phyloP scores from a whole-genome alignment of 1,284 basidiomycete genomes.

The Tilletia indica region DNA sequence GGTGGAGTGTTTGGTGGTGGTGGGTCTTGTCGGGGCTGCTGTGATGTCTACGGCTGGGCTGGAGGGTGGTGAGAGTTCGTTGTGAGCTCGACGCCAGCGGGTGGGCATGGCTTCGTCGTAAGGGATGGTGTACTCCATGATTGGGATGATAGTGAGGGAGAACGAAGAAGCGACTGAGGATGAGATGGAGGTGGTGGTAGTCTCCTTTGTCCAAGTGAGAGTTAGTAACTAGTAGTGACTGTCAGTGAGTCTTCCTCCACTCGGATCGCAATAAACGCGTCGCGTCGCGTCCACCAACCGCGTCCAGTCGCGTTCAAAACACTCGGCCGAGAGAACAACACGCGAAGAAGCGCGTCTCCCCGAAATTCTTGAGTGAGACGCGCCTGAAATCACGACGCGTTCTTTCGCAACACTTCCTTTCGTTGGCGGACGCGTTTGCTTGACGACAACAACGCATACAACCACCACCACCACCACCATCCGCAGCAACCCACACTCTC shows the following conservation, averaged over 20 bases:
- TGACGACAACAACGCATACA: neutral
- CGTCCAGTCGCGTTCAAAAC: neutral
- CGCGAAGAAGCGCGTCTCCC: neutral
- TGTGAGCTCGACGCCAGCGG: neutral
- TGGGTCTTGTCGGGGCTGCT: neutral
- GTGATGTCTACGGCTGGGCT: conserved; percentile 8
- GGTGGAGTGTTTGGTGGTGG: too few relatives aligned
- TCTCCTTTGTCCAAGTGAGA: neutral
- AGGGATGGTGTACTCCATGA: conserved; percentile 13
- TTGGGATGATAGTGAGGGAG: neutral
- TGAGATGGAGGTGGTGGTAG: neutral
- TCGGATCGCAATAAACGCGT: neutral
- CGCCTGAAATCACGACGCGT: conserved; percentile 8
- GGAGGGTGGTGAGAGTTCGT: conserved; percentile 6
- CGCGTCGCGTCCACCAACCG: neutral
- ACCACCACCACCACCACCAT: neutral
- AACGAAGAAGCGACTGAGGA: neutral
- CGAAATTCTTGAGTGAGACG: neutral
- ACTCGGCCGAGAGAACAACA: too few relatives aligned
- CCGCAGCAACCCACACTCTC: neutral
- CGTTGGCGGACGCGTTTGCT: too few relatives aligned
- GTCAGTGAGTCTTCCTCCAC: too few relatives aligned
- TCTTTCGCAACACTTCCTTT: neutral
- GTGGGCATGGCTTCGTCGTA: neutral
- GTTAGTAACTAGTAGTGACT: too few relatives aligned